Base-by-base conservation (phyloP, 306 rosid species). In the Gillenia trifoliata region DNA sequence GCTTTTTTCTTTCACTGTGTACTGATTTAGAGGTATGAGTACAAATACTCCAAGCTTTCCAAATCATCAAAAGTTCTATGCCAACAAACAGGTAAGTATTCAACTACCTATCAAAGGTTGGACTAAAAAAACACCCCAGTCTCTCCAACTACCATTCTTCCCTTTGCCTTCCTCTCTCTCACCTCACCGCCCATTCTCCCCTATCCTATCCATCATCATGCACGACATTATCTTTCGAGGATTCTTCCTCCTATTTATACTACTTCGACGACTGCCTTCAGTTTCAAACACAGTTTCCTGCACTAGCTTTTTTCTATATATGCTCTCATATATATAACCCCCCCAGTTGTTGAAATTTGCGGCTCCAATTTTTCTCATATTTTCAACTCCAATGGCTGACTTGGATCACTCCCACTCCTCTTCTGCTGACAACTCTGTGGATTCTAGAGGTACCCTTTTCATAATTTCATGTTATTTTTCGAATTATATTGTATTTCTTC, bases 131-230 rank as follows among this genome's bases (percentile, higher is more conserved):
- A 15, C 3, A 4, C 50, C 2, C 8, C 17, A 25, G 30, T 67
- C 71, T 73, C 66, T 72, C 82, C 93, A 91, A 71, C 97, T 85
- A 91, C 97, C 96, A 72, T 69, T 86, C 91, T 83, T 79, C 82
- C 31, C 83, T 33, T 68, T 23, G 47, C 23, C 68, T 50, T 54
- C 28, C 43, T 20, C 41, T 16, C 11, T 45, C 52, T 45, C 52
- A 45, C 6, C 69, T 9, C 75, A 63, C 78, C 71, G 29, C 77
- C 70, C 79, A 22, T 56, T 80, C 76, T 77, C 73, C 78, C 41
- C 31, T 29, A 61, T 25, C 30, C 23, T 17, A 29, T 29, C 20
- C 29, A 3, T 57, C 29, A 26, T 11, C 40, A 63, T 73, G 23
- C 60, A 64, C 26, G 67, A 31, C 75, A 50, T 75, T 31, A 36